Conservation (phyloP, 768 basidiomycete species). For the Lactarius quietus region DNA sequence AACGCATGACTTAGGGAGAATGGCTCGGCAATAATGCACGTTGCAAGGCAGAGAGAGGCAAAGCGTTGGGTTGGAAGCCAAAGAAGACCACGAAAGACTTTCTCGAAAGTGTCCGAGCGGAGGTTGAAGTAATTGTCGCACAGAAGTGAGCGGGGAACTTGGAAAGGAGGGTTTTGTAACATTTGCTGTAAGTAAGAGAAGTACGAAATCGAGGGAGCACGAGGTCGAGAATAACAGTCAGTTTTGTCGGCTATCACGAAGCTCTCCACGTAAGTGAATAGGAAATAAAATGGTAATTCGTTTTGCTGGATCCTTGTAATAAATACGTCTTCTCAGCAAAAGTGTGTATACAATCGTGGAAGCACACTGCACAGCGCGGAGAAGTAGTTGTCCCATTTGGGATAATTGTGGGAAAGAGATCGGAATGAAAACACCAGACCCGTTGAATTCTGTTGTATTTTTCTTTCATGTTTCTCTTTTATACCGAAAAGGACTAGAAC, state of each 20-base stretch:
- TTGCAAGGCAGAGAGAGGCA: slow-evolving; percentile 41
- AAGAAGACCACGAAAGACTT: slow-evolving; percentile 47
- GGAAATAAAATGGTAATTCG: no score
- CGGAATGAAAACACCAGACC: background rate
- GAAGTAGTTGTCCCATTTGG: background rate
- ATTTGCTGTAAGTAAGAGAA: background rate
- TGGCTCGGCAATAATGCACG: slow-evolving; percentile 39
- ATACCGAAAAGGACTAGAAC: background rate
- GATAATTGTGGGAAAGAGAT: background rate
- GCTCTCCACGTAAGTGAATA: background rate
- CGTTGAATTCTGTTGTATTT: background rate
- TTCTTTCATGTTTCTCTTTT: background rate
- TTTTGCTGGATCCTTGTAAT: no score
- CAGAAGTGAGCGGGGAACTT: slow-evolving; percentile 8
- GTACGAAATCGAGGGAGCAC: background rate
- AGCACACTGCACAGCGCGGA: background rate
- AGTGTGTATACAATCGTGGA: background rate
- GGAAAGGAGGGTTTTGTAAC: no score
- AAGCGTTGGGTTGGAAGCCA: slow-evolving; percentile 52
- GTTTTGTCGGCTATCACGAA: background rate
- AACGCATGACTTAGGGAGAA: slow-evolving; percentile 14
- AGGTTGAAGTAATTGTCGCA: slow-evolving; percentile 36
- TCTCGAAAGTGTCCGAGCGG: slow-evolving; percentile 44
- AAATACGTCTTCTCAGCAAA: background rate
- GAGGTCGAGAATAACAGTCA: background rate